A percentile compares a stretch with the other conserved stretches of the same genome.
Evolutionary conservation across 1,139 yeast genomes (phyloP).

Genomic region (Lodderomyces pseudojiufengensis): DNA sequence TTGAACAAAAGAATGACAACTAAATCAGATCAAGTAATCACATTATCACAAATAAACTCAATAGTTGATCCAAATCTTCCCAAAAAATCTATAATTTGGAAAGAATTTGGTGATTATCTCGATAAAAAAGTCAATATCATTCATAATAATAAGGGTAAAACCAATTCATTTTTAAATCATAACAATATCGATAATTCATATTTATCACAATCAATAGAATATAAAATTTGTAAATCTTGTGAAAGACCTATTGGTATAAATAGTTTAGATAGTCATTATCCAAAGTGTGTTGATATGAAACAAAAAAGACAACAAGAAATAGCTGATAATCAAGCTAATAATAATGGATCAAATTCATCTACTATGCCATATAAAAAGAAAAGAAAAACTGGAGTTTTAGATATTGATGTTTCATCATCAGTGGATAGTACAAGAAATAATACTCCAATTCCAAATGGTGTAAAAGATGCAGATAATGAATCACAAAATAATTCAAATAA

Average conservation of each 20-base stretch:
- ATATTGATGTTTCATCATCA: constrained; percentile 33
- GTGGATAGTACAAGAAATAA: constrained; percentile 41
- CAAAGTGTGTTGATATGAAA: constrained; percentile 48
- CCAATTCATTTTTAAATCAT: background rate
- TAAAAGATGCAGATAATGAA: background rate
- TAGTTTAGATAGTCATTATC: constrained; percentile 44
- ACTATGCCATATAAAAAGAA: constrained; percentile 21
- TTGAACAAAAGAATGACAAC: constrained; percentile 20
- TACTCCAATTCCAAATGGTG: constrained; percentile 31
- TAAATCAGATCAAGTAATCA: constrained; percentile 30
- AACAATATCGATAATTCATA: constrained; percentile 21
- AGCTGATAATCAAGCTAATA: constrained; percentile 14
- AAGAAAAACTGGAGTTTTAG: constrained; percentile 29
- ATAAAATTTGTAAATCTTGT: constrained; percentile 65
- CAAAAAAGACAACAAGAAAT: constrained; percentile 32
- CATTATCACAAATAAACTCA: constrained; percentile 25
- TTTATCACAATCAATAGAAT: constrained; percentile 44
- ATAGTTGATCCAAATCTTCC: constrained; percentile 13
- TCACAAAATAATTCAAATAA: constrained; percentile 15
- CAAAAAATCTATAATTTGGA: constrained; percentile 43
- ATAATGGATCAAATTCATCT: constrained; percentile 7
- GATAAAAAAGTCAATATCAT: constrained; percentile 42
- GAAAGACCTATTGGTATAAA: constrained; percentile 57
- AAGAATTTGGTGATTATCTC: constrained; percentile 57
- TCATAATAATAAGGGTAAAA: background rate